Base-by-base conservation (phyloP, 1,284 basidiomycete genomes). In the Boletellus deceptivus region DNA sequence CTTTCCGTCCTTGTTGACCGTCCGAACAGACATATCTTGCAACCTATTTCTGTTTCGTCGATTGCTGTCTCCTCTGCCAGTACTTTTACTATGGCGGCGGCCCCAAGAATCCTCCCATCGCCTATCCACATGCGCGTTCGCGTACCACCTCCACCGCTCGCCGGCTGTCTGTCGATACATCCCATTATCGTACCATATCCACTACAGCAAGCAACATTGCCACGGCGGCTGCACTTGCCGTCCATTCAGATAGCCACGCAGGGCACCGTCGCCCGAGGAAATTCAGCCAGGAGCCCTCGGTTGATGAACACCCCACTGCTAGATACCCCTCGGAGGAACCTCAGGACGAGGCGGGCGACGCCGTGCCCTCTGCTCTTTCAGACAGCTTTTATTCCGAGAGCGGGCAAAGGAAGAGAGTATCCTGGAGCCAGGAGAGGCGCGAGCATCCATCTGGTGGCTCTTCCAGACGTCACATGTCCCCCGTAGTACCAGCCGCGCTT, bases 11-110 rank as follows among this genome's bases (percentile, higher is more conserved):
- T 53, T 29, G 22, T 13, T 54, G 14, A 48, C 38, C 20, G 33
- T 29, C 14, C 50, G n/a, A 14, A 25, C 60, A 97, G 89, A 96
- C 84, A 37, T 91, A 84, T 64, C 88, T 97, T 43, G 93, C 93
- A 3, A 77, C 79, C 0, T 96, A 96, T 69, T 97, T 96, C 64
- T 89, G 89, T 60, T 72, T 80, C 48, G 79, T 96, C 46, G 93
- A 96, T 68, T 70, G 82, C 44, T 75, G 79, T 36, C 76, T 96
- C 24, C 74, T 93, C 48, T 68, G 63, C 10, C 93, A 97, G 67
- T 96, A 83, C 71, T 75, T 85, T 60, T 88, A 94, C 71, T 96
- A 94, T 64, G 65, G 63, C 43, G 62, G 59, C 49, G 58, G 48
- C 48, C 61, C 63, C 33, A 67, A 63, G 57, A 68, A 71, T 43